These are phyloP conservation scores for Asclepias syriaca DNA, from an alignment of 257 asterid species.

Conservation along the genomic window DNA sequence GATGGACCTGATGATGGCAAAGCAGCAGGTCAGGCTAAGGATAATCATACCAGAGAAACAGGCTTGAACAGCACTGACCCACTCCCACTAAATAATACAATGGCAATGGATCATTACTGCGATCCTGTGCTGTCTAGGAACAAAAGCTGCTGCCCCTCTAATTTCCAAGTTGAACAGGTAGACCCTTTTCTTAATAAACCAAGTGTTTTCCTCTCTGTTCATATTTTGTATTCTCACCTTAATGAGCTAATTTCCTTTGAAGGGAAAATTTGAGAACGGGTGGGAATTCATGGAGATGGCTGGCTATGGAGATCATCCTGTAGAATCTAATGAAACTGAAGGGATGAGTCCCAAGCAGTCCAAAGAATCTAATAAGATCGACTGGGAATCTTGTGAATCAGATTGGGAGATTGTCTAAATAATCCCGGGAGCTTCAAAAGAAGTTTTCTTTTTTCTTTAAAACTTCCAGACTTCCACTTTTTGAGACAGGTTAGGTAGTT, in stretches of 20 bases:
- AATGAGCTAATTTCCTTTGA: conserved; percentile 4
- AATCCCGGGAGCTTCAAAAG: not conserved
- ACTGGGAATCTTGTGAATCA: conserved; percentile 17
- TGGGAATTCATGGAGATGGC: conserved; percentile 3
- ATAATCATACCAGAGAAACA: not conserved
- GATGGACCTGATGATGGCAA: not conserved
- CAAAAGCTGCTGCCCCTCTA: not conserved
- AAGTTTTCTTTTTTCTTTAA: not conserved
- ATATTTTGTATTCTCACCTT: not conserved
- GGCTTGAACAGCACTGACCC: not conserved
- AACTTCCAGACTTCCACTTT: not conserved
- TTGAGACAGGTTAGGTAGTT: conserved; percentile 1
- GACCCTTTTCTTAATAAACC: not conserved
- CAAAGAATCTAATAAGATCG: conserved; percentile 1
- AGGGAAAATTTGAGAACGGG: not conserved
- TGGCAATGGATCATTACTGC: not conserved
- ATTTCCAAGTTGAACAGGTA: conserved; percentile 9
- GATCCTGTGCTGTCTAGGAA: not conserved
- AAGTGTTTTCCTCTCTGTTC: no score
- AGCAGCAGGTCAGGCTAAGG: not conserved
- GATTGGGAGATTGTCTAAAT: conserved; percentile 29
- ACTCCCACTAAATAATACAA: not conserved
- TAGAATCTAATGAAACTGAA: conserved; percentile 10
- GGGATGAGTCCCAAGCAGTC: not conserved
- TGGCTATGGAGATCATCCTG: conserved; percentile 1